Percentiles rank a stretch among this genome's conserved stretches.
These are phyloP conservation scores for Pigoraptor vietnamica DNA, from an alignment of 78 protist genomes.

Conservation along the genomic window DNA sequence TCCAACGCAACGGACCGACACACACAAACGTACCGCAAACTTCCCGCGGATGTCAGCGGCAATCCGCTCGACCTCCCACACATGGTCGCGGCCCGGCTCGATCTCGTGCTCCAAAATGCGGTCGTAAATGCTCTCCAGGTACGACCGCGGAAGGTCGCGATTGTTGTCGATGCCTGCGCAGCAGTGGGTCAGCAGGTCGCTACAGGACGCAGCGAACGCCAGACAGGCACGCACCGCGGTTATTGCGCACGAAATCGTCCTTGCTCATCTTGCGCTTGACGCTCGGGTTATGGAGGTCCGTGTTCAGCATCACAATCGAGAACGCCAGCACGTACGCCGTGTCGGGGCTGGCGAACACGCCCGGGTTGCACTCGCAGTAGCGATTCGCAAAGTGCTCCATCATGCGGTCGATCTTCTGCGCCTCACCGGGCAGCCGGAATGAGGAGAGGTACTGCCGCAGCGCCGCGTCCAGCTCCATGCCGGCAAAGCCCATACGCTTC, in stretches of 20 bases:
- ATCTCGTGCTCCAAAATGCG: neutral
- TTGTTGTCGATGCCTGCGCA: conserved; percentile 1
- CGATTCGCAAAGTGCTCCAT: conserved; percentile 16
- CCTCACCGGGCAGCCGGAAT: conserved; percentile 77
- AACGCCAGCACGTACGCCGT: conserved; percentile 46
- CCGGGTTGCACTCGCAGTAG: neutral
- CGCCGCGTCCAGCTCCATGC: conserved; percentile 11
- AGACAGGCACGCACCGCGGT: conserved; percentile 4
- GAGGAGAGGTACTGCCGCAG: conserved; percentile 26
- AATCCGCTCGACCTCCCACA: neutral
- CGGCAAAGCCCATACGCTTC: neutral
- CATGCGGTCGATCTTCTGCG: conserved; percentile 78
- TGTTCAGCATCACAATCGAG: conserved; percentile 74
- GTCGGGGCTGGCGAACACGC: conserved; percentile 27
- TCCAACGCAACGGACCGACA: neutral
- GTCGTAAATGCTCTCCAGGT: neutral
- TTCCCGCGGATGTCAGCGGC: neutral
- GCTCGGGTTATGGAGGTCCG: conserved; percentile 49
- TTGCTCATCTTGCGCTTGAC: conserved; percentile 37
- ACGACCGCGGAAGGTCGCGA: neutral
- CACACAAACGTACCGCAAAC: neutral
- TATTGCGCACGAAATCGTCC: conserved; percentile 53
- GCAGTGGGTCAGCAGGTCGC: neutral
- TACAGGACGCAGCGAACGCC: neutral
- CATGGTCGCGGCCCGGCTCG: neutral